These are phyloP conservation scores for Shiraia sp. DNA, from an alignment of 2,329 filamentous ascomycete genomes.

Conservation along the genomic window DNA sequence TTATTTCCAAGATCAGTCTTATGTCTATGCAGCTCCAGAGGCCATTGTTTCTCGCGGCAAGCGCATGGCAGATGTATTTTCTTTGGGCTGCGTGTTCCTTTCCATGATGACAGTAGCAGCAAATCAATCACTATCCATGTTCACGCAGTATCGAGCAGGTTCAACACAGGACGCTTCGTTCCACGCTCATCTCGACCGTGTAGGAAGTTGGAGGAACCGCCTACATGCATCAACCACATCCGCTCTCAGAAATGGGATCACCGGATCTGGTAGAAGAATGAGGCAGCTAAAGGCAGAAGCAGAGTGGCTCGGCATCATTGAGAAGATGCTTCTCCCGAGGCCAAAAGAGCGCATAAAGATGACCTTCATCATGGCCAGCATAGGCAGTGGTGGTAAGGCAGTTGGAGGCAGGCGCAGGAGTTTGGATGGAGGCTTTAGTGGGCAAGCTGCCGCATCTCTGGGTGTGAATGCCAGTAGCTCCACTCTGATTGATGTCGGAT, in stretches of 20 bases:
- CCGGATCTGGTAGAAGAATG: slow-evolving; percentile 33
- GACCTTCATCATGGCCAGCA: slow-evolving; percentile 29
- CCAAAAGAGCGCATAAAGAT: slow-evolving; percentile 43
- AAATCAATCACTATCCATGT: slow-evolving; percentile 38
- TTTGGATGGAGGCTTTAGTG: slow-evolving; percentile 40
- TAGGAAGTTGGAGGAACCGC: slow-evolving; percentile 38
- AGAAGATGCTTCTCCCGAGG: slow-evolving; percentile 40
- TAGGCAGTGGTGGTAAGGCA: slow-evolving; percentile 31
- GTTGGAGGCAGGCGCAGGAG: slow-evolving; percentile 38
- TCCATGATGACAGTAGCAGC: slow-evolving; percentile 45
- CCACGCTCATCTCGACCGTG: slow-evolving; percentile 45
- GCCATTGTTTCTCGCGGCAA: slow-evolving; percentile 42
- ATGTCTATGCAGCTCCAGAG: slow-evolving; percentile 46
- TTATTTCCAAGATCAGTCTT: slow-evolving; percentile 40
- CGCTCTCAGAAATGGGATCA: slow-evolving; percentile 30
- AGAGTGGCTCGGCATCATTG: slow-evolving; percentile 42
- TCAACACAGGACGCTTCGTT: slow-evolving; percentile 43
- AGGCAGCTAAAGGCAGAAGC: slow-evolving; percentile 40
- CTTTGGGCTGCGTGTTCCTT: slow-evolving; percentile 46
- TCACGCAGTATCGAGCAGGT: slow-evolving; percentile 39
- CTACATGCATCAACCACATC: slow-evolving; percentile 37
- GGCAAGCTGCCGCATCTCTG: slow-evolving; percentile 28
- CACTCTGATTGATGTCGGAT: slow-evolving; percentile 19
- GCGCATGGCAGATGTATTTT: slow-evolving; percentile 45
- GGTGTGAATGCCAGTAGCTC: slow-evolving; percentile 11